Evolutionary conservation across 2,329 filamentous ascomycete species (phyloP).

Genomic region (Domatiomyces catenatus): DNA sequence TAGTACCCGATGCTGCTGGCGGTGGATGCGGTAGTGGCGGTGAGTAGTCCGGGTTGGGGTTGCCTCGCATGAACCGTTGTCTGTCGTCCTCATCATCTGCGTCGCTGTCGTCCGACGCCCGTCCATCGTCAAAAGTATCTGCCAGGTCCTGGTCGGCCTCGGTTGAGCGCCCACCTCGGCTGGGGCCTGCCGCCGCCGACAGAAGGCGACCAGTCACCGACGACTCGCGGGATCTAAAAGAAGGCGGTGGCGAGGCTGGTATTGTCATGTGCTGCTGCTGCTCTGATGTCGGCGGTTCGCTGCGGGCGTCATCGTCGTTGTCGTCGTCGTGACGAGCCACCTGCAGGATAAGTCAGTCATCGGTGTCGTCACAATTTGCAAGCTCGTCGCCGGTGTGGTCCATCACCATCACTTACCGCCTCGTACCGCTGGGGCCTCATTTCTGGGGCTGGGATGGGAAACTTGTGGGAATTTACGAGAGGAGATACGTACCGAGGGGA

Average conservation of each 20-base stretch:
- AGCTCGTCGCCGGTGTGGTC: not conserved
- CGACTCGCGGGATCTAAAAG: constrained; percentile 73
- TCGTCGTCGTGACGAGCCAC: constrained; percentile 32
- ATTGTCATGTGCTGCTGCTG: constrained; percentile 11
- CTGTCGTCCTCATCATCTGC: constrained; percentile 67
- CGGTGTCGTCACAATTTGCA: not conserved
- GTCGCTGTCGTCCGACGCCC: constrained; percentile 52
- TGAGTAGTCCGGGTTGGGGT: constrained; percentile 19
- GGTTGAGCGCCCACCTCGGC: constrained; percentile 28
- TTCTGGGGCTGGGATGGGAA: constrained; percentile 9
- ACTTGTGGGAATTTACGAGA: not conserved
- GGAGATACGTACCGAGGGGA: too few species aligned
- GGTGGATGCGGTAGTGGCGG: not conserved
- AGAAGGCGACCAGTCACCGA: constrained; percentile 42
- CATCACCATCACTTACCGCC: constrained; percentile 23
- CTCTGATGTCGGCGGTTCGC: constrained; percentile 11
- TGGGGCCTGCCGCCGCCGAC: constrained; percentile 39
- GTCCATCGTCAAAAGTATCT: constrained; percentile 79
- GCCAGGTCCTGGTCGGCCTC: constrained; percentile 67
- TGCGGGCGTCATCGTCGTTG: constrained; percentile 16
- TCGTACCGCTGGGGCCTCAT: constrained; percentile 37
- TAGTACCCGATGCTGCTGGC: not conserved
- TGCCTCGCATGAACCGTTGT: constrained; percentile 68
- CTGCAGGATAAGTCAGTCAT: constrained; percentile 18
- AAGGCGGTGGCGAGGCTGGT: constrained; percentile 44